Percentiles rank a stretch among this genome's conserved stretches.
Evolutionary conservation across 2,329 filamentous ascomycete genomes (phyloP).

Genomic region (Fusarium devonianum): DNA sequence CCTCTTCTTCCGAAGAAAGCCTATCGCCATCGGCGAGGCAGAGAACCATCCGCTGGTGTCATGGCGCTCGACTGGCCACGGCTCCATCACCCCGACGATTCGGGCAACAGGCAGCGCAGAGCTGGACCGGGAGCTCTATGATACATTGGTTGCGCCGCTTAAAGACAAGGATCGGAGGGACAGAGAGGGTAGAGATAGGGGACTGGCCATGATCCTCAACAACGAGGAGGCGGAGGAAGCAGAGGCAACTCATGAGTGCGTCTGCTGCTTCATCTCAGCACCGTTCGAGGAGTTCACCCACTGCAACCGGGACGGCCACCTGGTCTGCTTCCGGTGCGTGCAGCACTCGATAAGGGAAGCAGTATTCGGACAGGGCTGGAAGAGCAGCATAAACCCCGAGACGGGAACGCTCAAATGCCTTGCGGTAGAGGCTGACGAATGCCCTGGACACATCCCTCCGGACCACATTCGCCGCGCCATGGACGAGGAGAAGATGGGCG

Average conservation of each 20-base stretch:
- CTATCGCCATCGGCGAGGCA: slow-evolving; percentile 59
- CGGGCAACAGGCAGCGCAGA: slow-evolving; percentile 71
- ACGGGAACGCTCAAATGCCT: slow-evolving; percentile 82
- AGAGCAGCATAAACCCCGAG: slow-evolving; percentile 75
- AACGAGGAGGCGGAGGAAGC: slow-evolving; percentile 65
- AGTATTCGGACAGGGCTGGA: slow-evolving; percentile 92
- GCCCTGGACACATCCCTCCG: slow-evolving; percentile 74
- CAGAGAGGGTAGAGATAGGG: slow-evolving; percentile 60
- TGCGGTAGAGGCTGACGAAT: slow-evolving; percentile 75
- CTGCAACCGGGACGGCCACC: slow-evolving; percentile 73
- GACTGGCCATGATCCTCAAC: slow-evolving; percentile 62
- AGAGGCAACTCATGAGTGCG: slow-evolving; percentile 71
- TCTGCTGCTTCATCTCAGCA: slow-evolving; percentile 76
- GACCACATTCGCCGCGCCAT: slow-evolving; percentile 77
- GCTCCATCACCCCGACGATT: slow-evolving; percentile 66
- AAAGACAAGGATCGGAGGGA: slow-evolving; percentile 52
- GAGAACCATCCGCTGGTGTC: slow-evolving; percentile 69
- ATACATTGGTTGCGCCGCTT: slow-evolving; percentile 63
- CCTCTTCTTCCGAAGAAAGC: slow-evolving; percentile 72
- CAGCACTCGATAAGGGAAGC: slow-evolving; percentile 84
- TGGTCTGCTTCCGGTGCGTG: slow-evolving; percentile 84
- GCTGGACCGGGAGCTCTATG: slow-evolving; percentile 68
- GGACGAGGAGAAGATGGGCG: slow-evolving; percentile 70
- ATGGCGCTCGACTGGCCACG: slow-evolving; percentile 65
- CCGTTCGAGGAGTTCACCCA: slow-evolving; percentile 77